Evolutionary conservation across 1,284 basidiomycete species (phyloP).

Genomic region (Tremellales sp.): DNA sequence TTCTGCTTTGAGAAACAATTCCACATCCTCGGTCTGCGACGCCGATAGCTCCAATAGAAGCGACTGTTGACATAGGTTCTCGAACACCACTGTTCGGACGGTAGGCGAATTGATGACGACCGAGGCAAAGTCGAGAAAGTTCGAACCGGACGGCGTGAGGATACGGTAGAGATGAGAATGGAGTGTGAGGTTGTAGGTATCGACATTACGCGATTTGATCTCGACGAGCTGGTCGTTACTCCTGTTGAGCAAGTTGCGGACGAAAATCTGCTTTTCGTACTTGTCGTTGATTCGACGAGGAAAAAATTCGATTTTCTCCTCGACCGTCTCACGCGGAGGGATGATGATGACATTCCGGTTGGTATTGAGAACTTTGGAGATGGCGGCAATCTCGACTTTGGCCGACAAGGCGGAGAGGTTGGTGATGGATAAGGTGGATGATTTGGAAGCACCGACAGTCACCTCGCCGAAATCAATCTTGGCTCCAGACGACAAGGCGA

Average conservation of each 20-base stretch:
- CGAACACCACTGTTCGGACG: slow-evolving; percentile 50
- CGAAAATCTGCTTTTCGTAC: slow-evolving; percentile 54
- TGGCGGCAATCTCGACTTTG: slow-evolving; percentile 52
- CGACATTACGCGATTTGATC: slow-evolving; percentile 51
- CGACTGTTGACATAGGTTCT: slow-evolving; percentile 44
- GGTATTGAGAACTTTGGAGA: slow-evolving; percentile 53
- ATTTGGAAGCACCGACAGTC: slow-evolving; percentile 51
- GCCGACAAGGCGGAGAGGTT: slow-evolving; percentile 51
- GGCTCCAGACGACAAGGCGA: slow-evolving; percentile 43
- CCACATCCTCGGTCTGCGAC: slow-evolving; percentile 52
- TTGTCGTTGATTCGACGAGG: slow-evolving; percentile 52
- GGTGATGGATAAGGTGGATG: slow-evolving; percentile 46
- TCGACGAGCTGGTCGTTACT: slow-evolving; percentile 51
- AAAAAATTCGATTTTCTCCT: slow-evolving; percentile 53
- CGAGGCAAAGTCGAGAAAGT: slow-evolving; percentile 54
- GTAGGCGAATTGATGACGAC: slow-evolving; percentile 52
- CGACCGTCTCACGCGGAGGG: slow-evolving; percentile 49
- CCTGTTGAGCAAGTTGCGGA: slow-evolving; percentile 43
- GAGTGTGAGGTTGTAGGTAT: slow-evolving; percentile 52
- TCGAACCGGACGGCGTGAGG: slow-evolving; percentile 52
- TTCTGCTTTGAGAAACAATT: slow-evolving; percentile 47
- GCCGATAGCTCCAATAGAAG: slow-evolving; percentile 51
- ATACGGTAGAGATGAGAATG: slow-evolving; percentile 55
- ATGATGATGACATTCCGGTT: slow-evolving; percentile 52
- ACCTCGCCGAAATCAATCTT: slow-evolving; percentile 52